A percentile compares a stretch with the other conserved stretches of the same genome.
Evolutionary conservation across 179 eudicot species (phyloP).

Genomic region (Beta corolliflora): DNA sequence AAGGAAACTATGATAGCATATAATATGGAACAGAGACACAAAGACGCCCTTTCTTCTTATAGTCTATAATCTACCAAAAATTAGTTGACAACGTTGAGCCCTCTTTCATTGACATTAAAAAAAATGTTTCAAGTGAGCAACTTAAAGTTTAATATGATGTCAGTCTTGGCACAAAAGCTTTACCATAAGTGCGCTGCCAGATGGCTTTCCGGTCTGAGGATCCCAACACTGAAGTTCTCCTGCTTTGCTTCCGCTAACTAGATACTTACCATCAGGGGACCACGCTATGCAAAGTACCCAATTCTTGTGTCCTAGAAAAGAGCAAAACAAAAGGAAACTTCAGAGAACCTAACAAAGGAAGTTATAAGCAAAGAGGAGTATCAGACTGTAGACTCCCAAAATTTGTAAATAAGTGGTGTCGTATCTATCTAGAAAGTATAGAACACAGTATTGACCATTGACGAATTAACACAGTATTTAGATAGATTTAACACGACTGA

Average conservation of each 20-base stretch:
- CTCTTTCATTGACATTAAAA: too few relatives aligned
- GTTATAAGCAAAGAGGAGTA: background rate
- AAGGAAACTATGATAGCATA: too few relatives aligned
- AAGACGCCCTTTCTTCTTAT: too few relatives aligned
- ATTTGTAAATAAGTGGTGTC: too few relatives aligned
- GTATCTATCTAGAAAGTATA: too few relatives aligned
- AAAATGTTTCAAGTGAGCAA: background rate
- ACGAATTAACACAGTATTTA: too few relatives aligned
- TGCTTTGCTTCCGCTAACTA: slow-evolving; percentile 94
- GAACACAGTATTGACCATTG: too few relatives aligned
- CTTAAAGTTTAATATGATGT: background rate
- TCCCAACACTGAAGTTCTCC: slow-evolving; percentile 98
- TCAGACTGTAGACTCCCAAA: background rate
- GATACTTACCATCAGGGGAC: slow-evolving; percentile 97
- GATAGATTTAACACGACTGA: too few relatives aligned
- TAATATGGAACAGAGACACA: too few relatives aligned
- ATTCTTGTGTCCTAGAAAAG: slow-evolving; percentile 77
- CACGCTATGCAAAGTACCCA: slow-evolving; percentile 99
- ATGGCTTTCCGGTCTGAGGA: slow-evolving; percentile 81
- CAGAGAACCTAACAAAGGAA: slow-evolving; percentile 9
- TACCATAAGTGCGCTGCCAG: slow-evolving; percentile 75
- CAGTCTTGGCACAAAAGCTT: slow-evolving; percentile 18
- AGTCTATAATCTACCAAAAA: too few relatives aligned
- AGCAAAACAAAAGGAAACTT: background rate
- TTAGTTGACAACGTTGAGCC: too few relatives aligned